Evolutionary conservation across 345 rosid genomes (phyloP).

Genomic region (Leavenworthia alabamica): DNA sequence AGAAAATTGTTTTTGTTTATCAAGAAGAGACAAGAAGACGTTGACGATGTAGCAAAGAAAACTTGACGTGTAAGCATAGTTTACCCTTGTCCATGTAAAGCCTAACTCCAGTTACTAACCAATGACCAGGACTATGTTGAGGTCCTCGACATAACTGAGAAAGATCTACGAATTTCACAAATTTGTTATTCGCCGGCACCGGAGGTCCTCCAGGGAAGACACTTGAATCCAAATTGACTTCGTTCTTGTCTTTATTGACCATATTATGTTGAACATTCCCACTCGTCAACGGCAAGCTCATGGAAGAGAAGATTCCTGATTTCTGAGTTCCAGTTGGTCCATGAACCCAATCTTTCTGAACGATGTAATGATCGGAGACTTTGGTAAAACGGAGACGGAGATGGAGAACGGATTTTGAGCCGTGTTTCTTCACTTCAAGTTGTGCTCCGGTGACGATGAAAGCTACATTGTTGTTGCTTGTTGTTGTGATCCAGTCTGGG

Average conservation of each 20-base stretch:
- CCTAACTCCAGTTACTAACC: slow-evolving; percentile 80
- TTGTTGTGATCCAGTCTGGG: slow-evolving; percentile 38
- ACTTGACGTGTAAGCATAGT: slow-evolving; percentile 69
- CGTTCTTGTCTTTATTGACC: slow-evolving; percentile 33
- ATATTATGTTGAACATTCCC: slow-evolving; percentile 35
- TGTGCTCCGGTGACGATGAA: slow-evolving; percentile 91
- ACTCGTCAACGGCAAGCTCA: slow-evolving; percentile 51
- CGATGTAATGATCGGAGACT: slow-evolving; percentile 40
- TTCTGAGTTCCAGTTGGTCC: slow-evolving; percentile 41
- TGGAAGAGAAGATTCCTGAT: slow-evolving; percentile 67
- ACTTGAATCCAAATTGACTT: slow-evolving; percentile 56
- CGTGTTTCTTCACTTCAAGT: slow-evolving; percentile 63
- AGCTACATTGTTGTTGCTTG: slow-evolving; percentile 17
- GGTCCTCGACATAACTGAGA: slow-evolving; percentile 76
- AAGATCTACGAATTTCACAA: slow-evolving; percentile 63
- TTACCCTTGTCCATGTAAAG: slow-evolving; percentile 69
- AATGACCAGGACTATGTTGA: slow-evolving; percentile 81
- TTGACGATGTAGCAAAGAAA: slow-evolving; percentile 48
- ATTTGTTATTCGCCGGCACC: slow-evolving; percentile 59
- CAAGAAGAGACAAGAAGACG: slow-evolving; percentile 19
- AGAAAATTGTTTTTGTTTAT: background rate
- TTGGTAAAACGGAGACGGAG: slow-evolving; percentile 61
- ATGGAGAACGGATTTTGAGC: slow-evolving; percentile 63
- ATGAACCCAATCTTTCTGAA: slow-evolving; percentile 54
- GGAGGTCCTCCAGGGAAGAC: slow-evolving; percentile 89